Percentiles rank a stretch among this genome's conserved stretches.
Evolutionary conservation across 106 monocot species (phyloP).

Genomic region (Dioscorea zingiberensis): DNA sequence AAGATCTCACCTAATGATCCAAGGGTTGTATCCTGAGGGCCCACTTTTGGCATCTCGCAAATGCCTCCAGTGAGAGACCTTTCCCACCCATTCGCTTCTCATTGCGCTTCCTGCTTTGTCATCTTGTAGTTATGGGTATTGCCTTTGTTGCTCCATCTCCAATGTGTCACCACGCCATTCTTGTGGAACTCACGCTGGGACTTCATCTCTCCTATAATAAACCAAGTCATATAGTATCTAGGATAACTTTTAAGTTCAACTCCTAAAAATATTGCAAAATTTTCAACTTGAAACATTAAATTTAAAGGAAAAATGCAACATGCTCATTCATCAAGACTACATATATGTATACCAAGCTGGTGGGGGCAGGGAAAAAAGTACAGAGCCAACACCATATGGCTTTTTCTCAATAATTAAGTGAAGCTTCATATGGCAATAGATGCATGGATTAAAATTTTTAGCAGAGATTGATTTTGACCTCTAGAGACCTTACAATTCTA

Average conservation of each 20-base stretch:
- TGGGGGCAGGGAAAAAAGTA: too few relatives aligned
- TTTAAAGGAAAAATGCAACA: not conserved
- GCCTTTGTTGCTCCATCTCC: constrained; percentile 3
- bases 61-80: constrained; percentile 62
- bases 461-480: too few relatives aligned
- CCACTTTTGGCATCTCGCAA: constrained; percentile 57
- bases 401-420: too few relatives aligned
- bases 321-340: too few relatives aligned
- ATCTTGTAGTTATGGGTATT: not conserved
- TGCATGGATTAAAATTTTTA: too few relatives aligned
- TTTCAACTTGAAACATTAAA: not conserved
- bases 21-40: constrained; percentile 61
- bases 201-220: too few relatives aligned
- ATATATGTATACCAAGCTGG: too few relatives aligned
- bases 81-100: constrained; percentile 56
- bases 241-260: not conserved
- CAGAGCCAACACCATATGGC: too few relatives aligned
- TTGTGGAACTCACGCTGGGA: too few relatives aligned
- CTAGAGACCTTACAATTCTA: too few relatives aligned
- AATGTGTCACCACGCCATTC: not conserved
- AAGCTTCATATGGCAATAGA: too few relatives aligned
- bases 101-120: constrained; percentile 36
- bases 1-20: constrained; percentile 54
- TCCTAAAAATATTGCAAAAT: not conserved
- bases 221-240: not conserved